phyloP scores from a whole-genome alignment of 1,139 yeast genomes.

The Debaryomycetaceae sp. region DNA sequence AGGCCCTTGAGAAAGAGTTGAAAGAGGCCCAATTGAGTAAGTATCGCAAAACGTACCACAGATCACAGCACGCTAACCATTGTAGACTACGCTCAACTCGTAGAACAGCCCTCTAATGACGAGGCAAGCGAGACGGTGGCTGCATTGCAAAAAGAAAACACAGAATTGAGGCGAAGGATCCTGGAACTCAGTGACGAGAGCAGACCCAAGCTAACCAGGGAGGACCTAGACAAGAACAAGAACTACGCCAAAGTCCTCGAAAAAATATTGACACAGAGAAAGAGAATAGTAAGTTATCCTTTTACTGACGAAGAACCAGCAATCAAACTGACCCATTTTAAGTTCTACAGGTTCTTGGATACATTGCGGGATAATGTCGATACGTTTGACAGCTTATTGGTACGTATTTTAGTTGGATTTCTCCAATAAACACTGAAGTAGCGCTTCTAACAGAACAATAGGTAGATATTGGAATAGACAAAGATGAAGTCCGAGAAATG shows the following conservation, averaged over 20 bases:
- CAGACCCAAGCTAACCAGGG: constrained; percentile 1
- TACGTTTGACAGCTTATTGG: constrained; percentile 6
- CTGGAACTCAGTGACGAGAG: background rate
- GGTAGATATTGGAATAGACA: constrained; percentile 7
- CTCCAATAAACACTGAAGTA: background rate
- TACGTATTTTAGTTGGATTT: constrained; percentile 3
- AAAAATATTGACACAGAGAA: constrained; percentile 4
- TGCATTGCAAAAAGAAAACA: constrained; percentile 1
- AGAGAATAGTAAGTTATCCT: constrained; percentile 6
- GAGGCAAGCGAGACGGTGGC: constrained; percentile 2
- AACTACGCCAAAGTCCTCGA: constrained; percentile 3
- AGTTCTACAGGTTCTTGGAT: constrained; percentile 6
- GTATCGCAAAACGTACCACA: constrained; percentile 5
- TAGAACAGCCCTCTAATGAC: constrained; percentile 6
- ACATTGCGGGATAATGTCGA: constrained; percentile 7
- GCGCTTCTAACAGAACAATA: background rate
- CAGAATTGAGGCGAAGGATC: constrained; percentile 1
- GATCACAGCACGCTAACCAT: background rate
- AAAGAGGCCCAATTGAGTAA: constrained; percentile 7
- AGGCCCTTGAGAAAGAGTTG: constrained; percentile 4
- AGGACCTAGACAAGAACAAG: constrained; percentile 4
- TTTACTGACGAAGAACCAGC: background rate
- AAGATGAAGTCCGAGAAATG: constrained; percentile 4
- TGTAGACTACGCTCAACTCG: constrained; percentile 2
- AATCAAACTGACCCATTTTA: background rate